Evolutionary conservation across 2,329 filamentous ascomycete species (phyloP), one percentile per base, ranked within the genome.

Genomic region (Rasamsonia emersonii): DNA sequence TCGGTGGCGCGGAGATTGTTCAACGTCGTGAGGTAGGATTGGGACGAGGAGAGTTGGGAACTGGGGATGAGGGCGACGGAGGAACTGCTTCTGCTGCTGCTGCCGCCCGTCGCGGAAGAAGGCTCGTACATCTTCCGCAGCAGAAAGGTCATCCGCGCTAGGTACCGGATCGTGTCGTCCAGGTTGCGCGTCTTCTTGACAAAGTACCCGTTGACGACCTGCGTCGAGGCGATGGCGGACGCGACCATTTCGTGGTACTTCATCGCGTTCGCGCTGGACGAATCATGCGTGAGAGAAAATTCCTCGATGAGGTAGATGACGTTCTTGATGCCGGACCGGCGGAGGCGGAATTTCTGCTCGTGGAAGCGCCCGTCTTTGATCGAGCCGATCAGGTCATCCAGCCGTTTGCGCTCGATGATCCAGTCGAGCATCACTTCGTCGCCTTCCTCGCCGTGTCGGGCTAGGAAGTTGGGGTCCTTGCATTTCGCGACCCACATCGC

Each of bases 331-430:
- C 83, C 83, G 0, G 76, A 83, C 31, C 75, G 75, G 33, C 73
- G 71, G 8, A 89, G 67, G 1, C 84, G 78, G 50, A 86, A 89
- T 51, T 91, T 89, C 51, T 91, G 84, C 53, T 91, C 84, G 44
- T 81, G 79, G 45, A 86, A 89, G 2, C 84, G 76, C 1, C 82
- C 82, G 40, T 89, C 84, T 54, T 82, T 86, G 59, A 91, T 85
- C 40, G 81, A 86, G 30, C 71, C 65, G n/a, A 89, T 70, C 28
- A 91, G 62, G 52, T 91, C 84, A 49, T 89, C 83, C 0, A 88
- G 69, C 6, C 84, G 70, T 52, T 91, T 91, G 39, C 84, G 71
- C 58, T 91, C 84, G 1, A 86, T 72, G 26, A 91, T 83, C 68
- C 79, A 85, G 54, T 89, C 83, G 4, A 91, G 65, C 28, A 86